Conservation (phyloP, 805 yeast genomes). For the Hermanozyma aechmeae region DNA sequence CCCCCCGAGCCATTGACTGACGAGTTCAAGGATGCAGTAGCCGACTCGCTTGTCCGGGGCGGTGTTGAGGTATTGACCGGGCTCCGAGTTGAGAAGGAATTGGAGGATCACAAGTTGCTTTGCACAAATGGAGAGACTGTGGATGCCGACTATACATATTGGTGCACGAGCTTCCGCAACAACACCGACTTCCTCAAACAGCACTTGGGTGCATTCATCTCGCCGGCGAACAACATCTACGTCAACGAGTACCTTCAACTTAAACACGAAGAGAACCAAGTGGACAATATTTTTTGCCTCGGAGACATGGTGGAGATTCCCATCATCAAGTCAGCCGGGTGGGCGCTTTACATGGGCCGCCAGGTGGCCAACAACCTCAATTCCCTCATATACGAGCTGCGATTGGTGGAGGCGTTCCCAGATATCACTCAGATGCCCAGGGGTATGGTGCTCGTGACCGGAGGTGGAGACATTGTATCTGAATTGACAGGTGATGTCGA, state of each 20-base stretch:
- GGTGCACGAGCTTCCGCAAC: slow-evolving; percentile 27
- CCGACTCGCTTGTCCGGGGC: slow-evolving; percentile 16
- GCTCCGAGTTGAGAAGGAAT: slow-evolving; percentile 17
- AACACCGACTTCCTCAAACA: slow-evolving; percentile 19
- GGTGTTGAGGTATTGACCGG: slow-evolving; percentile 21
- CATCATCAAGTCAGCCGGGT: slow-evolving; percentile 35
- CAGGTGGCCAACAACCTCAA: slow-evolving; percentile 28
- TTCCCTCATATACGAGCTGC: slow-evolving; percentile 17
- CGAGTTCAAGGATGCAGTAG: slow-evolving; percentile 18
- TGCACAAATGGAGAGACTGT: slow-evolving; percentile 20
- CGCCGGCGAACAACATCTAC: slow-evolving; percentile 17
- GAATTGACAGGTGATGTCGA: slow-evolving; percentile 26
- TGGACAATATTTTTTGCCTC: slow-evolving; percentile 21
- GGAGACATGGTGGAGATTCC: slow-evolving; percentile 33
- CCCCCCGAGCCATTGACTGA: slow-evolving; percentile 29
- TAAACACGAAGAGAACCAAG: slow-evolving; percentile 8
- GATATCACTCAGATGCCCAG: slow-evolving; percentile 23
- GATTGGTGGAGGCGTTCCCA: slow-evolving; percentile 24
- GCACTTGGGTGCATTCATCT: slow-evolving; percentile 17
- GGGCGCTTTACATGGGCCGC: slow-evolving; percentile 36
- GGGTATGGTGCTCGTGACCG: slow-evolving; percentile 35
- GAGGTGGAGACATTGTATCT: slow-evolving; percentile 27
- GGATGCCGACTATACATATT: slow-evolving; percentile 21
- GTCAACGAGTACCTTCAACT: slow-evolving; percentile 31
- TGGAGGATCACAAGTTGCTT: slow-evolving; percentile 15